Base-by-base conservation (phyloP, 768 basidiomycete genomes). In the Psilocybe cubensis region DNA sequence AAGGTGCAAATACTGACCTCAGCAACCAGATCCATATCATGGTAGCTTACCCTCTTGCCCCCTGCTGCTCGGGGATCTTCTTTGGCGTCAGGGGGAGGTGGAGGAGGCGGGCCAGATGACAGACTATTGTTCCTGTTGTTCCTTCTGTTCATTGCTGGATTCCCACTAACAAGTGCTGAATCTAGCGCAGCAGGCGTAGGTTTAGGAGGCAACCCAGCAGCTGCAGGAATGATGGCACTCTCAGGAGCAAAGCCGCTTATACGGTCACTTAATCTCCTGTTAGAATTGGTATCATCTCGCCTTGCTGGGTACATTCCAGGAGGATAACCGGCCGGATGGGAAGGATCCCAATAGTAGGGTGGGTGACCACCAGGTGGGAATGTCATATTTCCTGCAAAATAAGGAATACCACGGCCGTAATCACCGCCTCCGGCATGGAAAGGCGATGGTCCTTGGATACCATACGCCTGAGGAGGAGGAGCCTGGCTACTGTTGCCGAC, bases 21-120 rank as follows among this genome's bases (percentile, higher is more conserved):
- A 25, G 93, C 91, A 63, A 94, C 92, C 70, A 91, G 77, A 77
- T 98, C 96, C 87, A 97, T 92, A 74, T 98, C 96, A 70, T 94
- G 88, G 69, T 98, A 98, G 75, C 92, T 94, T 54, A 98, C 86
- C 72, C 92, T 85, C 74, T 87, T 90, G 43, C 92, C 92, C 29
- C 88, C 91, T 28, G 91, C 89, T 25, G 96, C 92, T 38, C 96
- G 81, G 41, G 96, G 96, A 71, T 98, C 96, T 72, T 94, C 92
- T 74, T 92, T 93, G 27, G 88, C 91, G 73, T 94, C 91, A 53
- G 91, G 87, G 11, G 93, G 92, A 14, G 92, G 91, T 3, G 91
- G 88, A 0, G 91, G 91, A 4, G 84, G 85, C 0, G 84, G 83
- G 1, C 84, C 87, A 24, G 73, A 74, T 28, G 73, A 70, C 43